Evolutionary conservation across 2,329 filamentous ascomycete genomes (phyloP).

Genomic region (Xylogone sp.): DNA sequence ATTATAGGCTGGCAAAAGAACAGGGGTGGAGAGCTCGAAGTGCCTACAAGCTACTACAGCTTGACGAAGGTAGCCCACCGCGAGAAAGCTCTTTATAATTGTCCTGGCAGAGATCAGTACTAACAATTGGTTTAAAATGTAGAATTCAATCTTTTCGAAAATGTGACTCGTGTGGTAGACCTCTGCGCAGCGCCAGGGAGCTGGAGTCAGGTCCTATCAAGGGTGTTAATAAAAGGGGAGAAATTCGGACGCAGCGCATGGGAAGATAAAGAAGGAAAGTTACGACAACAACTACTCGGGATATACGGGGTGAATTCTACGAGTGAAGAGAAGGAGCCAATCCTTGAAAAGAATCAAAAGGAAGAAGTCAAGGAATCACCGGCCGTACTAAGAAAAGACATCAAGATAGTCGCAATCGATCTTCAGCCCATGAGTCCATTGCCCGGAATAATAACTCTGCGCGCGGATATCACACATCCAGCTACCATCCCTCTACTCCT

Average conservation of each 20-base stretch:
- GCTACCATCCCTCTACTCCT: slow-evolving; percentile 89
- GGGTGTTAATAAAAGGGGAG: slow-evolving; percentile 90
- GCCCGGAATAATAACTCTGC: slow-evolving; percentile 85
- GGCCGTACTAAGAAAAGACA: slow-evolving; percentile 55
- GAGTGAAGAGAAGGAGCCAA: slow-evolving; percentile 5
- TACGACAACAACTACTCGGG: slow-evolving; percentile 57
- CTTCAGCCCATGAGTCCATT: slow-evolving; percentile 93
- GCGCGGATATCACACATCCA: slow-evolving; percentile 95
- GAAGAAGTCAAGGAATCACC: slow-evolving; percentile 26
- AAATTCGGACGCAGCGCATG: slow-evolving; percentile 82
- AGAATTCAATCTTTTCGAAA: slow-evolving; percentile 92
- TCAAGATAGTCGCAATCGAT: slow-evolving; percentile 95
- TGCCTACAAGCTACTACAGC: slow-evolving; percentile 94
- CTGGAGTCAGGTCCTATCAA: slow-evolving; percentile 95
- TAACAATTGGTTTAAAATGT: slow-evolving; percentile 18
- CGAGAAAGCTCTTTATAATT: slow-evolving; percentile 1
- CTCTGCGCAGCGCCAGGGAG: slow-evolving; percentile 93
- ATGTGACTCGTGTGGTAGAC: slow-evolving; percentile 90
- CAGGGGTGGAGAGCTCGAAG: slow-evolving; percentile 97
- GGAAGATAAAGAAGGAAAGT: slow-evolving; percentile 74
- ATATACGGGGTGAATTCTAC: slow-evolving; percentile 15
- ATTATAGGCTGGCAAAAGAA: slow-evolving; percentile 96
- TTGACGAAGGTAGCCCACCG: slow-evolving; percentile 64
- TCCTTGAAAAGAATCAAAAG: slow-evolving; percentile 21
- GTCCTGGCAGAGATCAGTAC: slow-evolving; percentile 4